Evolutionary conservation across 192 early-diverging fungal genomes (phyloP).

Genomic region (Coemansia sp.): DNA sequence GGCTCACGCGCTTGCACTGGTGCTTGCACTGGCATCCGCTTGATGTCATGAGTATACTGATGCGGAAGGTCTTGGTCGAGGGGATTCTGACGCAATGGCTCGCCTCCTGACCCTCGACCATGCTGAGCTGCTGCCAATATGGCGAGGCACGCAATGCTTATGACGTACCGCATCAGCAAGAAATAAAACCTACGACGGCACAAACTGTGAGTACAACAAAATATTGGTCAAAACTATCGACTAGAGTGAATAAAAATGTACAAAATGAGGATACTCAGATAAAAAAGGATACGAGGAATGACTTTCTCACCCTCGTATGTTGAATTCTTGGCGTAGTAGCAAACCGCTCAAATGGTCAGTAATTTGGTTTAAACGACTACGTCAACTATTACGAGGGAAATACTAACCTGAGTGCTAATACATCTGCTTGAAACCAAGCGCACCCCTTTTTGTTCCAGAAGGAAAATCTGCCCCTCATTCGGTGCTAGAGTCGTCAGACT

Average conservation of each 20-base stretch:
- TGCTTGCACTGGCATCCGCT: not conserved
- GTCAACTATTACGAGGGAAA: not conserved
- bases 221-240: not conserved
- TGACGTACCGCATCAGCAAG: not conserved
- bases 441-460: not conserved
- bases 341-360: not conserved
- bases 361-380: not conserved
- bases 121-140: slow-evolving; percentile 10
- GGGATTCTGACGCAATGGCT: not conserved
- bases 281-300: not conserved
- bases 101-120: not conserved
- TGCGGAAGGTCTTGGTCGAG: not conserved
- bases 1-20: not conserved
- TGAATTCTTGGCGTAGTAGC: not conserved
- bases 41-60: not conserved
- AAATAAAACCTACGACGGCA: not conserved
- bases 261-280: not conserved
- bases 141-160: slow-evolving; percentile 4
- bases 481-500: not conserved
- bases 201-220: not conserved
- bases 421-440: slow-evolving; percentile 3
- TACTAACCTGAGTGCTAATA: not conserved
- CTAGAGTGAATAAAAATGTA: not conserved
- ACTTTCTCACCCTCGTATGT: not conserved
- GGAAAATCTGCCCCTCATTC: not conserved